These are phyloP conservation scores for Cardiospermum halicacabum DNA, from an alignment of 345 rosid species.

Conservation along the genomic window DNA sequence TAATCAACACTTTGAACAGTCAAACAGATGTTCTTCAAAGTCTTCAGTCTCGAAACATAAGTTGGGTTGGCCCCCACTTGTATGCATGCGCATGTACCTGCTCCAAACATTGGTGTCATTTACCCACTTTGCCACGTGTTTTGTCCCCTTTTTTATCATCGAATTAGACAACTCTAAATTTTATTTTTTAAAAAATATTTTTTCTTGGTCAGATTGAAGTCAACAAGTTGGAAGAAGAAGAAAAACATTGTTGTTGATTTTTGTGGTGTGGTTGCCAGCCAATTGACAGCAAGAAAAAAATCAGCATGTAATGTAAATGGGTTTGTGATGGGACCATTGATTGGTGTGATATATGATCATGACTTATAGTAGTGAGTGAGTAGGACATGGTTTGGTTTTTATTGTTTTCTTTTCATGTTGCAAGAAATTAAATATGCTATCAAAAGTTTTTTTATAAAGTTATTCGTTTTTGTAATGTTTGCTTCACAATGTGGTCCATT, in stretches of 20 bases:
- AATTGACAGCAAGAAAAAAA: constrained; percentile 15
- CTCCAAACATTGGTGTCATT: constrained; percentile 1
- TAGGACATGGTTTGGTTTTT: neutral
- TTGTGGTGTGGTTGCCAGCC: constrained; percentile 20
- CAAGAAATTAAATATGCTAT: neutral
- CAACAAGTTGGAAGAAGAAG: neutral
- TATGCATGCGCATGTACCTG: constrained; percentile 19
- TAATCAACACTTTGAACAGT: neutral
- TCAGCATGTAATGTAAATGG: neutral
- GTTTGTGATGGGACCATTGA: constrained; percentile 3
- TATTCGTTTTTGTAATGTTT: too few species aligned
- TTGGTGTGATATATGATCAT: neutral
- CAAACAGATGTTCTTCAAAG: neutral
- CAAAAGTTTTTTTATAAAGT: too few species aligned
- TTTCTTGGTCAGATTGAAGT: neutral
- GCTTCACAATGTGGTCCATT: too few species aligned
- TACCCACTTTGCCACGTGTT: constrained; percentile 15
- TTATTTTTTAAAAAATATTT: neutral
- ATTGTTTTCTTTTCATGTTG: neutral
- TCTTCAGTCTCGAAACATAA: neutral
- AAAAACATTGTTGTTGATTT: neutral
- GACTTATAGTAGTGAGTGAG: too few species aligned
- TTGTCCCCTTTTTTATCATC: neutral
- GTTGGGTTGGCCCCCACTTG: constrained; percentile 8
- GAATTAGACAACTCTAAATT: neutral